phyloP scores from a whole-genome alignment of 1,284 basidiomycete genomes.

The Apiotrichum gracile region DNA sequence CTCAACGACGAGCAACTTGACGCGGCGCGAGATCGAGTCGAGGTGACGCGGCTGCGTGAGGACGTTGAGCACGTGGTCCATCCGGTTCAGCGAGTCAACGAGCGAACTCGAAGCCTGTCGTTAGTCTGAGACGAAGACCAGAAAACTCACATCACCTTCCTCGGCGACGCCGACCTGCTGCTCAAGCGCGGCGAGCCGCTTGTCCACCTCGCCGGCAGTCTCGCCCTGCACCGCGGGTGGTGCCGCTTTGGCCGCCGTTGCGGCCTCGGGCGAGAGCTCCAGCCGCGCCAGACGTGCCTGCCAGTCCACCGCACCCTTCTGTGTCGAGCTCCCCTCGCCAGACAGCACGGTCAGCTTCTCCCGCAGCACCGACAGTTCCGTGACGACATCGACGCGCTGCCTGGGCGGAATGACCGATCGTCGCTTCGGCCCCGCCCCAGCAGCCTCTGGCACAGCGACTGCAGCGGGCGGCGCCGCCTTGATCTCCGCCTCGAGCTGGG shows the following conservation, averaged over 20 bases:
- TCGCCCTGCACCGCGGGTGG: not conserved
- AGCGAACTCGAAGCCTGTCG: conserved; percentile 4
- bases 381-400: conserved; percentile 29
- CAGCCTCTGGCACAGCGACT: not conserved
- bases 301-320: not conserved
- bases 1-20: conserved; percentile 88
- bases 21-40: conserved; percentile 87
- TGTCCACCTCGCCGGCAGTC: conserved; percentile 50
- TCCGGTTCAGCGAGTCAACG: conserved; percentile 68
- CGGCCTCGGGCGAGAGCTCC: not conserved
- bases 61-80: conserved; percentile 70
- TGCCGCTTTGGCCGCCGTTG: not conserved
- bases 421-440: conserved; percentile 1
- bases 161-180: conserved; percentile 58
- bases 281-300: not conserved
- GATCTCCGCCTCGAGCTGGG: conserved; percentile 49
- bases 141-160: not conserved
- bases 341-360: conserved; percentile 19
- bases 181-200: conserved; percentile 71
- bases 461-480: not conserved
- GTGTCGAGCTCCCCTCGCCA: not conserved
- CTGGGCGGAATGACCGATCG: conserved; percentile 23
- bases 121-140: not conserved
- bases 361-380: conserved; percentile 28
- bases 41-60: conserved; percentile 94